Evolutionary conservation across 2,329 filamentous ascomycete genomes (phyloP), one percentile per base, ranked within the genome.

Genomic region (Ophioceras dolichostomum): DNA sequence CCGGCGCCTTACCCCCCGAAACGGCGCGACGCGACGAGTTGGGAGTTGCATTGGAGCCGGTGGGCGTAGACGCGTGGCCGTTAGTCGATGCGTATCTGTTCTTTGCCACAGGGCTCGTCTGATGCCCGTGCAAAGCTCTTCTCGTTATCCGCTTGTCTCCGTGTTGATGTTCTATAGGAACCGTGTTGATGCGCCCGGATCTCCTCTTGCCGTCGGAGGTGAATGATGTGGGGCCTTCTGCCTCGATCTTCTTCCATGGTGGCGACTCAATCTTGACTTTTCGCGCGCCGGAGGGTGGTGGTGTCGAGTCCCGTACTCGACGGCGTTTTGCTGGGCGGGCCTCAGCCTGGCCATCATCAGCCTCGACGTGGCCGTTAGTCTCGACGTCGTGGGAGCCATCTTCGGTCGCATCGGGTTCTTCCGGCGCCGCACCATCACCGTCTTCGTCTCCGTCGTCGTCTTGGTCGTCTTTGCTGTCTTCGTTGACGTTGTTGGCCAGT

Each of bases 181-280:
- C 50, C 3, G 55, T 54, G 50, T 81, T 80, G 49, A 76, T 73
- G 42, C 77, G 70, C 29, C 75, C 75, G 17, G 77, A 82, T 50
- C 77, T 79, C 42, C 77, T 70, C 44, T 70, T 70, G 34, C 83
- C 85, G 72, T 70, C 83, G 61, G 70, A 74, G 32, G 82, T 73
- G 54, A 93, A 88, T 1, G 83, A 82, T 4, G 89, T 91, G 17
- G 91, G 91, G 0, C 91, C 91, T 20, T 94, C 83, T 29, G 83
- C 85, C 41, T 73, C 73, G 44, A 83, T 73, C 51, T 77, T 84
- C 64, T 91, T 96, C 91, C 91, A 98, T 17, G 91, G 91, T 46
- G 91, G 91, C 44, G 89, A 96, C 42, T 71, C 68, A 37, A 65
- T 62, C 60, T 79, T 65, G 13, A 54, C 50, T 51, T 58, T 50